Conservation (phyloP, 208 protist genomes). For the Trypanosoma scelopori region DNA sequence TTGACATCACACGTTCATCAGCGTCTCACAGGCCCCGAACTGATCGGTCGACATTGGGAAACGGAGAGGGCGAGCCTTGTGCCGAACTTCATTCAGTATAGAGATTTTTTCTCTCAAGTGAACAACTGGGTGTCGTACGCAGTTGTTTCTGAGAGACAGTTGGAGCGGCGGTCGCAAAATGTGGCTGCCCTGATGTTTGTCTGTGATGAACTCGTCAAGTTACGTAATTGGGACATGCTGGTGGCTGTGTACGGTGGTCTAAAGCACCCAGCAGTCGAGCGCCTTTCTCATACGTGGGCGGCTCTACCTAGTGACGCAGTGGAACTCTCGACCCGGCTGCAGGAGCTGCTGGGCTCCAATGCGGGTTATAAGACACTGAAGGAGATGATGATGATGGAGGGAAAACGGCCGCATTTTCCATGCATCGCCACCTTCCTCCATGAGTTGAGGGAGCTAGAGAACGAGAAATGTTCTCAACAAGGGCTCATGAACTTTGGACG, state of each 20-base stretch:
- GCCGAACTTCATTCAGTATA: conserved; percentile 30
- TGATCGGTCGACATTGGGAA: conserved; percentile 22
- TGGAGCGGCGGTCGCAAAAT: conserved; percentile 19
- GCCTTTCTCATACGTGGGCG: conserved; percentile 6
- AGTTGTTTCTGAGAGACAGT: conserved; percentile 26
- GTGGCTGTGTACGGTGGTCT: conserved; percentile 34
- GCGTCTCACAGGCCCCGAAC: conserved; percentile 15
- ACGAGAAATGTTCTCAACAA: conserved; percentile 2
- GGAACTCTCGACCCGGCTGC: conserved; percentile 7
- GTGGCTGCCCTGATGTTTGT: conserved; percentile 18
- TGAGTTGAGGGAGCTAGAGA: conserved; percentile 16
- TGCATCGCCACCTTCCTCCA: conserved; percentile 21
- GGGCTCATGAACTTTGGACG: conserved; percentile 26
- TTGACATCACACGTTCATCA: conserved; percentile 28
- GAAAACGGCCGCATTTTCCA: conserved; percentile 11
- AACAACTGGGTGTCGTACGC: conserved; percentile 34
- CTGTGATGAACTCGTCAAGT: conserved; percentile 28
- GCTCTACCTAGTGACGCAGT: conserved; percentile 6
- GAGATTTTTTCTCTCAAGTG: conserved; percentile 29
- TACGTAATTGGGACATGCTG: conserved; percentile 39
- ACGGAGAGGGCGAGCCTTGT: conserved; percentile 7
- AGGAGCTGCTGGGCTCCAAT: conserved; percentile 17
- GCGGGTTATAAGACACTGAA: conserved; percentile 19
- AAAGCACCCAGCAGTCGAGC: conserved; percentile 17
- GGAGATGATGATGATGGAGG: conserved; percentile 12